Base-by-base conservation (phyloP, 2,329 filamentous ascomycete species). In the Calcarisporium arbuscula region DNA sequence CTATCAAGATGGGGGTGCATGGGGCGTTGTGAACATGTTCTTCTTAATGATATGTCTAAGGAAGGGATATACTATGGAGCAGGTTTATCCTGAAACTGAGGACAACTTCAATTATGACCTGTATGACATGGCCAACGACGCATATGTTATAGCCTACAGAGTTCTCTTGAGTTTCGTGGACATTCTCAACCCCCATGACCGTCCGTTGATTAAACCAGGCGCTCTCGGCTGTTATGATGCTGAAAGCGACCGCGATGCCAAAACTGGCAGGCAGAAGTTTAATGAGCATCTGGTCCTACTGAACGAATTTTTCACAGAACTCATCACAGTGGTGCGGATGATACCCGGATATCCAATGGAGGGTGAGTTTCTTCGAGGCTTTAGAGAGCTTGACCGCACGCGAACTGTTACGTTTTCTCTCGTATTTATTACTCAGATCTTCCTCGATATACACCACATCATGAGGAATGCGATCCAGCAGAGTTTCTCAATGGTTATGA, bases 361-460 rank as follows among this genome's bases (percentile, higher is more conserved):
- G 27, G 64, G 68, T 32, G 58, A 61, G 34, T 50, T 65, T 20
- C 47, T 58, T 4, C 57, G 58, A 2, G 57, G 55, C 2, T 45
- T 66, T 9, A 44, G 47, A 16, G 46, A 58, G 25, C 36, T 62
- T 14, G 43, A 49, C 19, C 38, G 47, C 5, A 62, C 55, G 0
- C 29, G 38, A 3, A 28, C 52, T 5, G 34, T 63, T 3, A 46
- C 63, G 0, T 53, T 66, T 25, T 57, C 51, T 38, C 47, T 60
- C 8, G 46, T 58, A 2, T 68, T 67, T 35, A 61, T 60, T 8
- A 48, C 54, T 5, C 62, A 68, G 30, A 36, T 63, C 9, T 61
- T 60, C 36, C 55, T 69, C 5, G 64, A 68, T 27, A 58, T 65
- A 21, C 54, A 62, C 11, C 53, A 62, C 35, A 34, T 41, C 4